phyloP scores from a whole-genome alignment of 345 rosid genomes.

The Citrus australasica region DNA sequence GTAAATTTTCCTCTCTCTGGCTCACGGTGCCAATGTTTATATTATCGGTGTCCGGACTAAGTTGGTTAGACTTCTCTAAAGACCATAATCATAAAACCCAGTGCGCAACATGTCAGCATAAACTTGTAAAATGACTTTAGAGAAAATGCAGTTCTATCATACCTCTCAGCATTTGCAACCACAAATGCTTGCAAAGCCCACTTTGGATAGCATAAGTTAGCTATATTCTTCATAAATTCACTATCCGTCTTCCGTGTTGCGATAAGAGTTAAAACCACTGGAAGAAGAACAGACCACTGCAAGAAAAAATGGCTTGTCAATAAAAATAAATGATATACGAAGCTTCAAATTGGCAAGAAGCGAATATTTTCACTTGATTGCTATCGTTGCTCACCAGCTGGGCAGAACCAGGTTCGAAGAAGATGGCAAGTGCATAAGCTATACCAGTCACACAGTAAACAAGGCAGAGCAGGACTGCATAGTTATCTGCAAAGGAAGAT shows the following conservation, averaged over 20 bases:
- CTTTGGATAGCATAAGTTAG: slow-evolving; percentile 71
- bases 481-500: slow-evolving; percentile 75
- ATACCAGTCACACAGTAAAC: slow-evolving; percentile 95
- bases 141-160: background rate
- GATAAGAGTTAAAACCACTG: slow-evolving; percentile 88
- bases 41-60: background rate
- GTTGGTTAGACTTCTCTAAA: background rate
- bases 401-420: slow-evolving; percentile 75
- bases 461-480: slow-evolving; percentile 72
- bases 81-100: background rate
- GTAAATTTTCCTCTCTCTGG: background rate
- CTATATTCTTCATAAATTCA: slow-evolving; percentile 32
- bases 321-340: background rate
- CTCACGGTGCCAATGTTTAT: background rate
- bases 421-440: slow-evolving; percentile 82
- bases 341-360: background rate
- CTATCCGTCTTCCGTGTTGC: slow-evolving; percentile 51
- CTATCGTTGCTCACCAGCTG: slow-evolving; percentile 71
- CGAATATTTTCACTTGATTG: background rate
- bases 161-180: slow-evolving; percentile 80
- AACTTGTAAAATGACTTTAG: background rate
- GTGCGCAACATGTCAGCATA: background rate
- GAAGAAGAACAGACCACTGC: slow-evolving; percentile 97
- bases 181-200: slow-evolving; percentile 94
- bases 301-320: slow-evolving; percentile 15